Evolutionary conservation across 1,284 basidiomycete species (phyloP).

Genomic region (Cryptococcus jaspeensis): DNA sequence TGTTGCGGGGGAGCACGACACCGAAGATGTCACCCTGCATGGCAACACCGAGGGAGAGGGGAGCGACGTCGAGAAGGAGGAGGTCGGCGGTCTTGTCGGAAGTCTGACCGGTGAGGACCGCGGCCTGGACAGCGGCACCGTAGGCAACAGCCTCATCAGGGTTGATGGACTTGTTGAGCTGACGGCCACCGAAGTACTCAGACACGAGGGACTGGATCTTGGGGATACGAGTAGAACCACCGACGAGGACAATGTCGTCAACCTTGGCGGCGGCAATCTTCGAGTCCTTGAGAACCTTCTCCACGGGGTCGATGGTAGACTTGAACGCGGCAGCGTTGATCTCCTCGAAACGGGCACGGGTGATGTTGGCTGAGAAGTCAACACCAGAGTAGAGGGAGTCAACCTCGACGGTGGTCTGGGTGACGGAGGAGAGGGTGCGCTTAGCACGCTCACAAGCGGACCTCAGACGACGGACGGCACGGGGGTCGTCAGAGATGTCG

Average conservation of each 20-base stretch:
- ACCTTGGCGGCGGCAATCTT: conserved; percentile 79
- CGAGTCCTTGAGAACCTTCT: conserved; percentile 98
- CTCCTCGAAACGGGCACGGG: conserved; percentile 99
- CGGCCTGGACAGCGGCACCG: conserved; percentile 95
- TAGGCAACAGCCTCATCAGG: conserved; percentile 93
- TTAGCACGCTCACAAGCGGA: conserved; percentile 99
- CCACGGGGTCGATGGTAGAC: conserved; percentile 95
- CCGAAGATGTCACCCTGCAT: conserved; percentile 99
- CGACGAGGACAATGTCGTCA: conserved; percentile 98
- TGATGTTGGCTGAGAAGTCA: conserved; percentile 94
- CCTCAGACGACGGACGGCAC: conserved; percentile 91
- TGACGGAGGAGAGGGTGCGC: conserved; percentile 94
- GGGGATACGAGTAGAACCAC: conserved; percentile 99
- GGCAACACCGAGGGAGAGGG: conserved; percentile 95
- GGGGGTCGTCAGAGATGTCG: conserved; percentile 94
- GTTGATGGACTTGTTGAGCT: conserved; percentile 98
- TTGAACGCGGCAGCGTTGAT: conserved; percentile 94
- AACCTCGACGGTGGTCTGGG: conserved; percentile 98
- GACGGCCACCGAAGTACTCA: conserved; percentile 95
- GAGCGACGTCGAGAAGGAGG: conserved; percentile 93
- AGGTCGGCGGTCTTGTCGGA: conserved; percentile 98
- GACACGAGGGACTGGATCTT: conserved; percentile 98
- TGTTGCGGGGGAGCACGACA: conserved; percentile 87
- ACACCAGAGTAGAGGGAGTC: conserved; percentile 90
- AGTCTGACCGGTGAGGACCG: conserved; percentile 94